Percentiles rank a stretch among this genome's conserved stretches.
phyloP scores from a whole-genome alignment of 192 early-diverging fungal species.

The Coemansia sp. region DNA sequence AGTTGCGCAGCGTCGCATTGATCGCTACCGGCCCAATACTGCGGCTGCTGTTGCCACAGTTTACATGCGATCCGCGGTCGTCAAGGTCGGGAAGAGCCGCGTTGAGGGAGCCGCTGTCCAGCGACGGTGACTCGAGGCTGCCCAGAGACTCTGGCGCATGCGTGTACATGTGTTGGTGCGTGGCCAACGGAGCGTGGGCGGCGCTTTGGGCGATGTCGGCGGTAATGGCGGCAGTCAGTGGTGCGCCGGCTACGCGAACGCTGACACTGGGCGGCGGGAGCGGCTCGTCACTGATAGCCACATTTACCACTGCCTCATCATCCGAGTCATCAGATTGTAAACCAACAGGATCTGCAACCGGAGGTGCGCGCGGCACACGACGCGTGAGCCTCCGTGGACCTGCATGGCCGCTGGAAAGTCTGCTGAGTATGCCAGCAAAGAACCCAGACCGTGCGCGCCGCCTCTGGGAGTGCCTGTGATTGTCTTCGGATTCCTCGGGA shows the following conservation, averaged over 20 bases:
- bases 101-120: background rate
- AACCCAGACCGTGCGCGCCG: constrained; percentile 14
- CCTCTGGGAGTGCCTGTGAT: background rate
- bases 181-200: constrained; percentile 25
- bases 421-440: constrained; percentile 26
- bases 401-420: constrained; percentile 13
- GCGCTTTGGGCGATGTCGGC: constrained; percentile 27
- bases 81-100: constrained; percentile 4
- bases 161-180: constrained; percentile 37
- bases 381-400: constrained; percentile 19
- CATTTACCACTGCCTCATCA: constrained; percentile 1
- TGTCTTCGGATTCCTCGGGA: background rate
- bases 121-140: background rate
- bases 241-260: constrained; percentile 8
- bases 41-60: constrained; percentile 8
- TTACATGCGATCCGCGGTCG: background rate
- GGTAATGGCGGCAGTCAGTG: constrained; percentile 31
- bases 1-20: constrained; percentile 21
- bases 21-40: constrained; percentile 2
- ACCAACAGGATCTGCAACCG: background rate
- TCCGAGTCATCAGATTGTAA: background rate
- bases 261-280: constrained; percentile 20
- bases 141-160: constrained; percentile 29
- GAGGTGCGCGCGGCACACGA: constrained; percentile 15
- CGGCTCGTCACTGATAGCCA: constrained; percentile 1